Base-by-base conservation (phyloP, 352 stramenopile species). In the Phytophthora sp. region DNA sequence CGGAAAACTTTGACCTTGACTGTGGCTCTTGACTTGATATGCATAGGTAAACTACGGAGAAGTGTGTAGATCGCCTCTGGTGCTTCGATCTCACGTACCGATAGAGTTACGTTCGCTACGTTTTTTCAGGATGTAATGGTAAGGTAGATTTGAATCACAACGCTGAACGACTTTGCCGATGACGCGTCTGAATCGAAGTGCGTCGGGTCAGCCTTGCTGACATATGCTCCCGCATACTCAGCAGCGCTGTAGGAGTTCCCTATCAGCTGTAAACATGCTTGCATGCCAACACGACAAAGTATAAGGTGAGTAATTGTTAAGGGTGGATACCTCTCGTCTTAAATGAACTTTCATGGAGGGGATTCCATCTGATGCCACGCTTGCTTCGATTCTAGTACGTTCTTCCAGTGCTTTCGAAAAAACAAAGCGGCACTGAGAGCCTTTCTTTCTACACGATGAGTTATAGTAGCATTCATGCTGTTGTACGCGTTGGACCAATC, bases 141-240 rank as follows among this genome's bases (percentile, higher is more conserved):
- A 26, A 1, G 41, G 30, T 11, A 54, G 23, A 13, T 56, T 63
- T 4, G 18, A 5, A 11, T 63, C 56, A 18, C 56, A 63, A 7
- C 31, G 23, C 9, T 63, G 27, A 2, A 78, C 33, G 1, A 55
- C 60, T 44, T 47, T 59, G 2, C 21, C 31, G n/a, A 74, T 64
- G 2, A 57, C 54, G 3, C 27, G 12, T 12, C 27, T 5, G 18
- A 23, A 49, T 12, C 8, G 6, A 7, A 29, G 23, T 18, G 41
- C 31, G 31, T 49, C 41, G 9, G 41, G 21, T 31, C 41, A 5
- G 41, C 41, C 8, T 45, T 45, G 38, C 38, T 45, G 3, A 45
- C 38, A 15, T 73, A 74, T 0, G 60, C 64, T 16, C 51, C 68
- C 13, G 63, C 55, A 20, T 74, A 74, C 12, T 74, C 21, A 9